A percentile compares a stretch with the other conserved stretches of the same genome.
These are phyloP conservation scores for Arthrobotrys musiformis DNA, from an alignment of 2,329 filamentous ascomycete species.

Conservation along the genomic window DNA sequence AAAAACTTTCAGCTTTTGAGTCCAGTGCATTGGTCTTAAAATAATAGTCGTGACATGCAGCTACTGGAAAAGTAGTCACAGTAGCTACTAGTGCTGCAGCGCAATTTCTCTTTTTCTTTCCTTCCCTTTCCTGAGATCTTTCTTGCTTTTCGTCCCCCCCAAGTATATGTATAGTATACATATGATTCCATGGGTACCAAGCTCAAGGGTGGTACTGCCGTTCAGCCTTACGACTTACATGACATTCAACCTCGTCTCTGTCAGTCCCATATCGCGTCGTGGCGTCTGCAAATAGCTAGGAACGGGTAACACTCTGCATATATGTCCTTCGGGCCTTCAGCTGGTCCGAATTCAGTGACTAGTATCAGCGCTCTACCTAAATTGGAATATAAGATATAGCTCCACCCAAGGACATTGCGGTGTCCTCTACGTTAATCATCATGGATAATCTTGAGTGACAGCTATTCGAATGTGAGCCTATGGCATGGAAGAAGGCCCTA, in stretches of 20 bases:
- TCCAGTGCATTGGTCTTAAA: too few species aligned
- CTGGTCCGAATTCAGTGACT: conserved; percentile 23
- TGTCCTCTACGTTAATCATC: too few species aligned
- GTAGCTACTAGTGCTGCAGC: not conserved
- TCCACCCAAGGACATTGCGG: not conserved
- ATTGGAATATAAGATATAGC: conserved; percentile 12
- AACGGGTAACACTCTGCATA: conserved; percentile 17
- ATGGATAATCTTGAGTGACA: not conserved
- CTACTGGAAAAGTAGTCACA: not conserved
- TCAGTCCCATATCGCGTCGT: conserved; percentile 16
- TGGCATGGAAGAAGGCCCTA: too few species aligned
- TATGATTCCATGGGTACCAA: too few species aligned
- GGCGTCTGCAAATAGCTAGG: conserved; percentile 18
- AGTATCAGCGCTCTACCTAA: conserved; percentile 33
- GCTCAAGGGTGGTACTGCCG: conserved; percentile 4
- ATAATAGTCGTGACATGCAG: too few species aligned
- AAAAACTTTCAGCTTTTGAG: conserved; percentile 4
- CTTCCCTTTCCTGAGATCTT: not conserved
- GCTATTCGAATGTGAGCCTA: not conserved
- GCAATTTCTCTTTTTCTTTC: not conserved
- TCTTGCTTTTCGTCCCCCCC: not conserved
- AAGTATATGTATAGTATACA: too few species aligned
- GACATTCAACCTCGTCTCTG: conserved; percentile 44
- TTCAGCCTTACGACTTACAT: conserved; percentile 47
- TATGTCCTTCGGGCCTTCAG: conserved; percentile 28